Conservation (phyloP, 140 eudicot species). For the Stevia rebaudiana region DNA sequence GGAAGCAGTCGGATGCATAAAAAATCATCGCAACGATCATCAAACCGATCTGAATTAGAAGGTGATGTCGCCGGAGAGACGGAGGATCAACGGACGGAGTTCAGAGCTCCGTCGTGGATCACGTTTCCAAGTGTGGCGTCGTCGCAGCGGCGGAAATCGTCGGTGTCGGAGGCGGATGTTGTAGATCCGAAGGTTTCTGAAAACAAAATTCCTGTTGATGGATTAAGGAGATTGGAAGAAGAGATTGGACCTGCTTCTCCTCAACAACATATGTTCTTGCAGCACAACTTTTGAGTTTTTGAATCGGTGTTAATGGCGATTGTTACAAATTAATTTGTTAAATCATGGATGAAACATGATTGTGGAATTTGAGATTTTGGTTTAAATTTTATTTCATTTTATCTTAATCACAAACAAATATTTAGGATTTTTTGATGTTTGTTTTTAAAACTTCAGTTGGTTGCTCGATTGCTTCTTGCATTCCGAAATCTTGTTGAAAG, state of each 20-base stretch:
- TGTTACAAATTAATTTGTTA: neutral
- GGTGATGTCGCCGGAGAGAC: constrained; percentile 46
- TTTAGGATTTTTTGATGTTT: neutral
- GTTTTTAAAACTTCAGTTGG: neutral
- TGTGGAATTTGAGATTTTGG: constrained; percentile 28
- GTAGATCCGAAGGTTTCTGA: constrained; percentile 47
- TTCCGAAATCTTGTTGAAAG: neutral
- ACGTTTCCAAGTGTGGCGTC: constrained; percentile 96
- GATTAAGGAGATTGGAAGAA: constrained; percentile 71
- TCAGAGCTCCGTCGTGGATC: constrained; percentile 95
- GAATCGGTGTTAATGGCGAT: neutral
- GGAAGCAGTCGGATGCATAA: constrained; percentile 95
- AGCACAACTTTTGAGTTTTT: constrained; percentile 63
- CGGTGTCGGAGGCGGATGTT: constrained; percentile 74
- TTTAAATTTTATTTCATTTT: constrained; percentile 13
- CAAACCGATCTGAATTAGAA: constrained; percentile 58
- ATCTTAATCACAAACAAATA: neutral
- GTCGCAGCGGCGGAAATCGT: constrained; percentile 86
- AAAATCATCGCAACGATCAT: constrained; percentile 74
- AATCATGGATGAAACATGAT: constrained; percentile 20
- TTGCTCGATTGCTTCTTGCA: no score
- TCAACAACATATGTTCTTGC: constrained; percentile 73
- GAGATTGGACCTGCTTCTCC: constrained; percentile 98
- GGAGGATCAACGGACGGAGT: constrained; percentile 72
- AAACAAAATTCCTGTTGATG: constrained; percentile 51